Evolutionary conservation across 345 rosid genomes (phyloP).

Genomic region (Aethionema arabicum): DNA sequence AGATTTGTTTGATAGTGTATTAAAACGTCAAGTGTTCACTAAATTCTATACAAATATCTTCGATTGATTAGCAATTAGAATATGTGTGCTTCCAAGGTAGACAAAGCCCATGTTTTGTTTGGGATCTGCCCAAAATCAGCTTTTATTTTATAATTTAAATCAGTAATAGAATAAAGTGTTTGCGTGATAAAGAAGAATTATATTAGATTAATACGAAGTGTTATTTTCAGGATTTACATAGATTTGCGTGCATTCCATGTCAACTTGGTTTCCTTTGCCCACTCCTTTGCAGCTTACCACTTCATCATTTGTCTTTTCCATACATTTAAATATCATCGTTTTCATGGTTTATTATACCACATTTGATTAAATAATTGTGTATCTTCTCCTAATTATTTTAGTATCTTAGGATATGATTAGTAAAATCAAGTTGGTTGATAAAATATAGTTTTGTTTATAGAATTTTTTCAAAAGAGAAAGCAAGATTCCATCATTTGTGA

Average conservation of each 20-base stretch:
- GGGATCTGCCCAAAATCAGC: neutral
- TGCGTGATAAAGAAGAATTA: constrained; percentile 16
- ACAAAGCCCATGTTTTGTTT: constrained; percentile 6
- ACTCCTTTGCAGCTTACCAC: constrained; percentile 19
- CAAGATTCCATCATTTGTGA: constrained; percentile 35
- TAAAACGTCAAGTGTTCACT: neutral
- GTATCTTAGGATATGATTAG: constrained; percentile 1
- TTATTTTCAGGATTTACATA: constrained; percentile 25
- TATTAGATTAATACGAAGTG: constrained; percentile 26
- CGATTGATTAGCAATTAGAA: constrained; percentile 9
- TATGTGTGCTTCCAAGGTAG: constrained; percentile 24
- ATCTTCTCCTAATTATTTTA: neutral
- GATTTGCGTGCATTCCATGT: constrained; percentile 37
- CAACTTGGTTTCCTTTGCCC: constrained; percentile 38
- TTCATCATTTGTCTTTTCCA: constrained; percentile 27
- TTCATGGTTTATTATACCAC: neutral
- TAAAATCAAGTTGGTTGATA: constrained; percentile 31
- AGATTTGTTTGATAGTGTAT: neutral
- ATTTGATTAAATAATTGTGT: neutral
- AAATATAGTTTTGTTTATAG: constrained; percentile 14
- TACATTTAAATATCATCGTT: neutral
- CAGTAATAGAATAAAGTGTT: neutral
- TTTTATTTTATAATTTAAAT: neutral
- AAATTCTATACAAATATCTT: neutral
- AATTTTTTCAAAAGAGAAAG: constrained; percentile 20